A percentile compares a stretch with the other conserved stretches of the same genome.
Evolutionary conservation across 2,329 filamentous ascomycete species (phyloP).

Genomic region (Sclerotiophoma versabilis): DNA sequence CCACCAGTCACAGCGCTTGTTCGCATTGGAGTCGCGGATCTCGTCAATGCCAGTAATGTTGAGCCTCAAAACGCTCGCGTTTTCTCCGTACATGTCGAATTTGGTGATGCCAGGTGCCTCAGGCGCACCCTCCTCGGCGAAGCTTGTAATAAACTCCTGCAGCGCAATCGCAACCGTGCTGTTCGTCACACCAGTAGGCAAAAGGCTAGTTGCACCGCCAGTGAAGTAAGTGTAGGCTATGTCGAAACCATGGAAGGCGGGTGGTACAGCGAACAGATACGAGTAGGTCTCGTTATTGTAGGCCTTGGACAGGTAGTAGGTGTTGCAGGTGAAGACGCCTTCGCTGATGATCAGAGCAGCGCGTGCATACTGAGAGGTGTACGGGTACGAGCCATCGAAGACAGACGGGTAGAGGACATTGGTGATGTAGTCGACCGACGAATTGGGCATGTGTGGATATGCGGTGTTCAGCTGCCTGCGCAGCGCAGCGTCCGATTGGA

Average conservation of each 20-base stretch:
- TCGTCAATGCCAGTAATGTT: conserved; percentile 52
- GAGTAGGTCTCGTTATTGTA: conserved; percentile 57
- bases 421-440: conserved; percentile 51
- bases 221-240: conserved; percentile 62
- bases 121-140: conserved; percentile 50
- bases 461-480: conserved; percentile 28
- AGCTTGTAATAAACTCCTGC: conserved; percentile 56
- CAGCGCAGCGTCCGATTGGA: conserved; percentile 43
- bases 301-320: conserved; percentile 58
- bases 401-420: conserved; percentile 59
- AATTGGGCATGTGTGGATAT: conserved; percentile 42
- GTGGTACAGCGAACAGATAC: conserved; percentile 62
- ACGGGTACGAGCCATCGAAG: conserved; percentile 56
- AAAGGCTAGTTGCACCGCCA: conserved; percentile 30
- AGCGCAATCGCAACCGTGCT: conserved; percentile 51
- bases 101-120: conserved; percentile 49
- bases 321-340: conserved; percentile 59
- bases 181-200: conserved; percentile 33
- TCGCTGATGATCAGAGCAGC: conserved; percentile 54
- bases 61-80: conserved; percentile 55
- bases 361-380: conserved; percentile 55
- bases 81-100: conserved; percentile 57
- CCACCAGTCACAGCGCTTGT: conserved; percentile 61
- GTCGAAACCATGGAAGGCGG: conserved; percentile 62
- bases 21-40: conserved; percentile 55